Percentiles rank a stretch among this genome's conserved stretches.
These are phyloP conservation scores for Cladosporium austrohemisphaericum DNA, from an alignment of 2,329 filamentous ascomycete genomes.

Conservation along the genomic window DNA sequence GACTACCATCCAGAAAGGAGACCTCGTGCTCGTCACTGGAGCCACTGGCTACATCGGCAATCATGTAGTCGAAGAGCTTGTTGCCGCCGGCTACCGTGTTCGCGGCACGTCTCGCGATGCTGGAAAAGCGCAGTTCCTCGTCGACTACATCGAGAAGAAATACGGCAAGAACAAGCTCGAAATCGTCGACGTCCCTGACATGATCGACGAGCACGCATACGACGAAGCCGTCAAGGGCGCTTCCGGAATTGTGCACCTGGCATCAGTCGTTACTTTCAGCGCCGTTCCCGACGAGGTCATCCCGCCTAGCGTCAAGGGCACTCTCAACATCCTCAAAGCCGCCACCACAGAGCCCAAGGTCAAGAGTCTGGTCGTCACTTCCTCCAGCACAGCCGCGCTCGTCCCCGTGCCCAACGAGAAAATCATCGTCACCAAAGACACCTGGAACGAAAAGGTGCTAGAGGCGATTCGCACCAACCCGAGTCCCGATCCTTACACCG, in stretches of 20 bases:
- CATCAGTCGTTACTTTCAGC: constrained; percentile 39
- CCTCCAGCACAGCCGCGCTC: constrained; percentile 34
- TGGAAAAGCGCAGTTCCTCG: constrained; percentile 27
- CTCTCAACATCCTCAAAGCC: constrained; percentile 39
- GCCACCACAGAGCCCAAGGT: constrained; percentile 40
- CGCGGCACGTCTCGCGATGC: constrained; percentile 26
- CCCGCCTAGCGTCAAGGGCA: constrained; percentile 33
- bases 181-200: constrained; percentile 38
- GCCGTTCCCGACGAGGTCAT: constrained; percentile 44
- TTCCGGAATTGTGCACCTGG: constrained; percentile 46
- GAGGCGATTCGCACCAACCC: constrained; percentile 30
- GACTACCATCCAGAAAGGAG: constrained; percentile 23
- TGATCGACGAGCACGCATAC: constrained; percentile 37
- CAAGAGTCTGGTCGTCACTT: constrained; percentile 44
- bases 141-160: constrained; percentile 25
- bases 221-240: constrained; percentile 40
- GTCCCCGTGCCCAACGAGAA: constrained; percentile 35
- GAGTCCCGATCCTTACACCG: constrained; percentile 7
- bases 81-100: constrained; percentile 28
- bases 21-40: constrained; percentile 27
- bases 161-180: constrained; percentile 35
- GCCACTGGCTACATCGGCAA: constrained; percentile 27
- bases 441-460: constrained; percentile 30
- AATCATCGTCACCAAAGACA: constrained; percentile 31
- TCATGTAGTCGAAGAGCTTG: constrained; percentile 29